Evolutionary conservation across 1,139 yeast genomes (phyloP).

Genomic region (Taphrina pruni): DNA sequence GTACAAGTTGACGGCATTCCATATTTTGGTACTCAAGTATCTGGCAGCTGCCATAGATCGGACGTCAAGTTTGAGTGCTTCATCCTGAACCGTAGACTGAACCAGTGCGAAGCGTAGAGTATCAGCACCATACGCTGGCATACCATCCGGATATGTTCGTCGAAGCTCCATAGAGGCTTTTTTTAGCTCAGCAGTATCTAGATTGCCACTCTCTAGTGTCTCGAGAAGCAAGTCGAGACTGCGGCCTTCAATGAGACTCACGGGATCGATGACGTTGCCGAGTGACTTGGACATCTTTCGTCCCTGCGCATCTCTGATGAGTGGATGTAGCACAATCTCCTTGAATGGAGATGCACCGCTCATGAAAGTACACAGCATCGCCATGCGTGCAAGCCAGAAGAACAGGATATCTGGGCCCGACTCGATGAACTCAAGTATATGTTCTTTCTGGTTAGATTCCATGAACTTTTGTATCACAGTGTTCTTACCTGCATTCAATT

Average conservation of each 20-base stretch:
- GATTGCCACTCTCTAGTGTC: constrained; percentile 22
- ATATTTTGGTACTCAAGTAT: constrained; percentile 38
- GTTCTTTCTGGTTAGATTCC: neutral
- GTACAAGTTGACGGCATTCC: constrained; percentile 43
- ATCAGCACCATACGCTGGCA: constrained; percentile 41
- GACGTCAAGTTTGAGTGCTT: constrained; percentile 39
- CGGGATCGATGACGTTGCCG: constrained; percentile 44
- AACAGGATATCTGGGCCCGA: constrained; percentile 44
- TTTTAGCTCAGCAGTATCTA: constrained; percentile 12
- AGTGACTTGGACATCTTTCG: constrained; percentile 45
- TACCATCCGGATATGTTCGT: constrained; percentile 35
- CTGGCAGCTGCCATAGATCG: constrained; percentile 38
- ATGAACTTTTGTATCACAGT: no score
- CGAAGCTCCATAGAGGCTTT: constrained; percentile 11
- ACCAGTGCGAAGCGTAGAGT: constrained; percentile 43
- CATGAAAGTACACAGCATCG: constrained; percentile 43
- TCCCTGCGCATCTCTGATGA: constrained; percentile 43
- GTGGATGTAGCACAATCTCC: constrained; percentile 43
- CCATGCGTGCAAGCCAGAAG: constrained; percentile 45
- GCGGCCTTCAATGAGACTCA: constrained; percentile 40
- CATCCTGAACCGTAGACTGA: constrained; percentile 39
- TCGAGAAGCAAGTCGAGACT: constrained; percentile 19
- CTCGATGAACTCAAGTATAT: constrained; percentile 40
- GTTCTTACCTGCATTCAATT: constrained; percentile 50
- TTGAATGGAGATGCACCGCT: constrained; percentile 40